A percentile compares a stretch with the other conserved stretches of the same genome.
These are phyloP conservation scores for Mycena belliarum DNA, from an alignment of 768 basidiomycete genomes.

Conservation along the genomic window DNA sequence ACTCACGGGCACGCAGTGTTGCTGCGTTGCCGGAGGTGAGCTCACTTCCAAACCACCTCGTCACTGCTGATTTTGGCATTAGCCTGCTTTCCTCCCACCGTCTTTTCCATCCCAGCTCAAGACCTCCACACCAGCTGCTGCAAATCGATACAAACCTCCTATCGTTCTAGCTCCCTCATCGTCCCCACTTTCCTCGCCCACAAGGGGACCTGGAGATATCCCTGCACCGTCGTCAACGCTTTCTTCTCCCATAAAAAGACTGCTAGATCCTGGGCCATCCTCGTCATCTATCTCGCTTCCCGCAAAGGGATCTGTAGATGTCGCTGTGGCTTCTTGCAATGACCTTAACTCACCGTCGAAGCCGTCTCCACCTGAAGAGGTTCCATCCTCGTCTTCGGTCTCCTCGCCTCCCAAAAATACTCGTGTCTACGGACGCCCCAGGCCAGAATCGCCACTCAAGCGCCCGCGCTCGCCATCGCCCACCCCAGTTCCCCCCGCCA, in stretches of 20 bases:
- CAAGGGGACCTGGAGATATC: background rate
- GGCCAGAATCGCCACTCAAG: conserved; percentile 6
- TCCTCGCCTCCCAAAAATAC: conserved; percentile 28
- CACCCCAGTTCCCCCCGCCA: background rate
- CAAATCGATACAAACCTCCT: conserved; percentile 42
- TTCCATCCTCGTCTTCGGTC: conserved; percentile 17
- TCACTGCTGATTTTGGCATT: too few species aligned
- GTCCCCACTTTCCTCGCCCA: conserved; percentile 15
- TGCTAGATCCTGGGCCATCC: conserved; percentile 13
- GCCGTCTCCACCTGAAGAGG: background rate
- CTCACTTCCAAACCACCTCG: too few species aligned
- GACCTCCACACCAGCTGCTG: conserved; percentile 51
- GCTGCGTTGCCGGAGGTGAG: conserved; percentile 33
- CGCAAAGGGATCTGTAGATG: background rate
- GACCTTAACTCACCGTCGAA: background rate
- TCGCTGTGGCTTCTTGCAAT: background rate
- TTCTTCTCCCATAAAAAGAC: background rate
- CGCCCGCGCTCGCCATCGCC: conserved; percentile 16
- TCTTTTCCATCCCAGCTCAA: conserved; percentile 54
- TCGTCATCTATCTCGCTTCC: conserved; percentile 23
- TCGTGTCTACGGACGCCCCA: conserved; percentile 21
- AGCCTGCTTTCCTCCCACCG: conserved; percentile 49
- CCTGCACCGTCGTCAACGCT: conserved; percentile 18
- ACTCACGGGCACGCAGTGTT: background rate
- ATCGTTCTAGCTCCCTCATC: conserved; percentile 29